These are phyloP conservation scores for Aspergillus spinulosporus DNA, from an alignment of 2,329 filamentous ascomycete genomes.

Conservation along the genomic window DNA sequence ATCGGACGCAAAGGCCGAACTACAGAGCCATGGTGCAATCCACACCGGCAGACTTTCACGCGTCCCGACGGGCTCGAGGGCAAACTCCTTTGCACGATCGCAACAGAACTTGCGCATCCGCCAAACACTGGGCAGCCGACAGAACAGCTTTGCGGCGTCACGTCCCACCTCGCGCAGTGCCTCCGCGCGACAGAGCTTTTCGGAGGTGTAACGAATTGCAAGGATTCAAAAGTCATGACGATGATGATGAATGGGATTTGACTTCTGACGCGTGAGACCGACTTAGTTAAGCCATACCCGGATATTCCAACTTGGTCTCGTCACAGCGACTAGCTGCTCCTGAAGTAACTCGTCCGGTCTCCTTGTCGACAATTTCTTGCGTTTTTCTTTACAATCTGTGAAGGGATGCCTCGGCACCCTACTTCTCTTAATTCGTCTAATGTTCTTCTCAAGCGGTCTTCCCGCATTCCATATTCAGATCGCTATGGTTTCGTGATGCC, in stretches of 20 bases:
- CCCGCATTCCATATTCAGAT: constrained; percentile 1
- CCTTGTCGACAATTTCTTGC: neutral
- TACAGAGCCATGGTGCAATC: constrained; percentile 28
- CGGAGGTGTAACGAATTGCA: neutral
- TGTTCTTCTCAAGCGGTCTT: neutral
- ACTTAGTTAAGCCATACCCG: neutral
- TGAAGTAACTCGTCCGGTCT: neutral
- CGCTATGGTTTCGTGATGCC: neutral
- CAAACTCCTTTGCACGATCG: constrained; percentile 41
- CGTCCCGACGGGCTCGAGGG: constrained; percentile 37
- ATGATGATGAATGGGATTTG: constrained; percentile 11
- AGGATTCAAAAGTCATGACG: neutral
- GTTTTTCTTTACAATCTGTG: neutral
- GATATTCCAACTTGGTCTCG: neutral
- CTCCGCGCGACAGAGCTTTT: constrained; percentile 32
- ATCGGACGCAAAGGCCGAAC: constrained; percentile 45
- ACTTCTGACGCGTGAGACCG: neutral
- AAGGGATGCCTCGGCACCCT: constrained; percentile 1
- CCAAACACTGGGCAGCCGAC: constrained; percentile 37
- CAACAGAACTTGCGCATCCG: constrained; percentile 41
- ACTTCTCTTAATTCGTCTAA: constrained; percentile 7
- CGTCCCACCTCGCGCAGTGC: constrained; percentile 33
- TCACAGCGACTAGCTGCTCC: neutral
- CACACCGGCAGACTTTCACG: constrained; percentile 32
- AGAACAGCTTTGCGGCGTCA: constrained; percentile 34